Evolutionary conservation across 257 asterid genomes (phyloP), one percentile per base, ranked within the genome.

Genomic region (Linaria vulgaris): DNA sequence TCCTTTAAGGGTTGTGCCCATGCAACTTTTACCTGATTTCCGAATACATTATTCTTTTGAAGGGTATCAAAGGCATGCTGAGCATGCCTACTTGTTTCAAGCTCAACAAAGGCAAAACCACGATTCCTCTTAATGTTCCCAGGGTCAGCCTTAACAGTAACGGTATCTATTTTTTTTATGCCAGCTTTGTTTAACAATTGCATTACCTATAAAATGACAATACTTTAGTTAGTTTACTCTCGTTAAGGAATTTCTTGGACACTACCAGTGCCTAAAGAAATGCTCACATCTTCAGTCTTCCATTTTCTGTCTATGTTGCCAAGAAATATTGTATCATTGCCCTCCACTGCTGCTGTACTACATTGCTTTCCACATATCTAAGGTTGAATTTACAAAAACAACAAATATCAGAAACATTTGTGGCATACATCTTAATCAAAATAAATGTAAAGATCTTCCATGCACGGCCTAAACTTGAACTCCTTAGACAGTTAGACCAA

Each of bases 1-100:
- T 77, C 84, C 41, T 56, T 63, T 67, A 78, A 72, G 37, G 95
- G 91, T 38, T 83, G 75, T n/a, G 96, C 96, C 96, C 96, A 88
- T 56, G 69, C 81, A 65, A 86, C 86, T 68, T 72, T 80, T 39
- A 88, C 70, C 61, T 61, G 67, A 45, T 74, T 74, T 27, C 79
- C 80, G 48, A 85, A 79, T 59, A 43, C 50, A 59, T 77, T 80
- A 64, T 75, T 72, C 76, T 72, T 81, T 72, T 85, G 86, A 79
- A 88, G 84, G 64, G 75, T 83, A 50, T 61, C 59, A 44, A 78
- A 82, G 66, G 95, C 96, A 73, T 62, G 52, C 72, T 85, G 82
- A 78, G 95, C 96, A 78, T 75, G 83, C 76, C 73, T 85, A 65
- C 62, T 62, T 54, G 91, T 83, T 79, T 80, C 79, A 64, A 88